Conservation (phyloP, 768 basidiomycete species). For the Trametes cingulata region DNA sequence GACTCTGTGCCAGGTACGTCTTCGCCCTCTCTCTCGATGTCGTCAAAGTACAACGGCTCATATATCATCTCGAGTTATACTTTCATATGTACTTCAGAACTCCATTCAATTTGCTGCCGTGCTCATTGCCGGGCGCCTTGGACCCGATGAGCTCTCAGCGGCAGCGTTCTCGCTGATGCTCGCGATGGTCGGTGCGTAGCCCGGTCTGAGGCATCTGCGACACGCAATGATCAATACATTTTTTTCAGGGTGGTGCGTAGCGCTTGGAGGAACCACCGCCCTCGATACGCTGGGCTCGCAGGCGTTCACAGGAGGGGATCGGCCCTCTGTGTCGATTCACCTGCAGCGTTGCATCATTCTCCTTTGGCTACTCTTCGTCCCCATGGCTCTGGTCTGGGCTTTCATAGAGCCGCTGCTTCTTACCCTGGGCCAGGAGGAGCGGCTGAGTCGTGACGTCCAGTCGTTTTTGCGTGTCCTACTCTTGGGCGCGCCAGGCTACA, state of each 20-base stretch:
- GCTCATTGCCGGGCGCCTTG: conserved; percentile 64
- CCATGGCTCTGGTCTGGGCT: conserved; percentile 62
- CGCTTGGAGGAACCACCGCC: conserved; percentile 76
- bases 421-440: conserved; percentile 61
- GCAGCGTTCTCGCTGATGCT: conserved; percentile 77
- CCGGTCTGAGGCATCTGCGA: conserved; percentile 6
- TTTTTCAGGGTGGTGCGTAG: conserved; percentile 69
- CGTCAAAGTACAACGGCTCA: neutral
- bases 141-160: conserved; percentile 67
- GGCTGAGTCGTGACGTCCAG: conserved; percentile 62
- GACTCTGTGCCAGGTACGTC: conserved; percentile 60
- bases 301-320: conserved; percentile 65
- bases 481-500: conserved; percentile 68
- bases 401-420: conserved; percentile 61
- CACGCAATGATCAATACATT: neutral
- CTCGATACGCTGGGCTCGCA: conserved; percentile 79
- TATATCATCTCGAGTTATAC: conserved; percentile 46
- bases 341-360: conserved; percentile 69
- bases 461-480: conserved; percentile 64
- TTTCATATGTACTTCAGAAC: conserved; percentile 73
- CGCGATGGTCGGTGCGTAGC: conserved; percentile 65
- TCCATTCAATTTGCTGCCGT: conserved; percentile 70
- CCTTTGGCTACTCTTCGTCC: conserved; percentile 64
- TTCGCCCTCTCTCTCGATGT: neutral
- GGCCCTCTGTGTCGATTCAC: conserved; percentile 64